Conservation (phyloP, 495 filamentous ascomycete genomes). For the Aeminium ludgeri region DNA sequence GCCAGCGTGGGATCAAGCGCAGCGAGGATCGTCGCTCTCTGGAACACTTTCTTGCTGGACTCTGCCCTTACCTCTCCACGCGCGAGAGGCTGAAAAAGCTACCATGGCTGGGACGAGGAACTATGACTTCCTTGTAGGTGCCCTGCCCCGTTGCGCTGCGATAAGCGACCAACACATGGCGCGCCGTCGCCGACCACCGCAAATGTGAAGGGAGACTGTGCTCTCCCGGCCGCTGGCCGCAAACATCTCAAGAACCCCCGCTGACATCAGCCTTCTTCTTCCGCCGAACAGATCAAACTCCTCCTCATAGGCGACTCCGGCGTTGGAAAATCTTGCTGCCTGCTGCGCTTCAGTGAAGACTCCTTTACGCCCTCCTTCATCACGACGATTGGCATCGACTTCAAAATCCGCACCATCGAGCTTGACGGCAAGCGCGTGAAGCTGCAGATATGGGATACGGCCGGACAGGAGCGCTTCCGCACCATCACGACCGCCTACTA, state of each 20-base stretch:
- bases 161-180: not conserved
- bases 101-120: constrained; percentile 90
- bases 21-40: too few relatives aligned
- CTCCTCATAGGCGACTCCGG: constrained; percentile 96
- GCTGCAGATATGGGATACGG: constrained; percentile 98
- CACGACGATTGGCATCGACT: constrained; percentile 98
- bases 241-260: not conserved
- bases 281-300: constrained; percentile 67
- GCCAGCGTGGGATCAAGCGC: too few relatives aligned
- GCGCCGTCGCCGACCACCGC: not conserved
- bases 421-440: constrained; percentile 96
- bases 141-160: constrained; percentile 6
- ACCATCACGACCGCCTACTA: constrained; percentile 99
- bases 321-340: constrained; percentile 96
- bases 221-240: not conserved
- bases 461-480: constrained; percentile 91
- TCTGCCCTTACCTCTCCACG: too few relatives aligned
- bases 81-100: too few relatives aligned
- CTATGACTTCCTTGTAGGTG: constrained; percentile 88
- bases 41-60: too few relatives aligned
- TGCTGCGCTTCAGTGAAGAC: constrained; percentile 96
- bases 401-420: constrained; percentile 98
- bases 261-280: not conserved
- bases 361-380: constrained; percentile 98
- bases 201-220: not conserved